Evolutionary conservation across 768 basidiomycete genomes (phyloP).

Genomic region (Zangia roseola): DNA sequence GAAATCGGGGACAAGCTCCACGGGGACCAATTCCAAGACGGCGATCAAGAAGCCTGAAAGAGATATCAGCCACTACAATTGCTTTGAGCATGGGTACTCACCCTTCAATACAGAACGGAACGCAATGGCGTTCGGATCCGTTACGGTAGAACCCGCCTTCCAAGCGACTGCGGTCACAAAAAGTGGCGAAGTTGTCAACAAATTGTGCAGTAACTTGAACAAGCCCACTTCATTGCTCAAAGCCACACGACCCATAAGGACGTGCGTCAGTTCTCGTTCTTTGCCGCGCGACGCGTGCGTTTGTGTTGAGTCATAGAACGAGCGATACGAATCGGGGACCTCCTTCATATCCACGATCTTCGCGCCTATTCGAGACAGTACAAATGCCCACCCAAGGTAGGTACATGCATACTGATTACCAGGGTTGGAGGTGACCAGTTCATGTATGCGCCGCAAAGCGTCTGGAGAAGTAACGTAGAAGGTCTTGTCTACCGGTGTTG

Average conservation of each 20-base stretch:
- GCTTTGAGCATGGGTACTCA: slow-evolving; percentile 28
- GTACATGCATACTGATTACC: slow-evolving; percentile 67
- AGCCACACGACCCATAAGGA: slow-evolving; percentile 57
- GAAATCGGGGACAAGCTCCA: slow-evolving; percentile 78
- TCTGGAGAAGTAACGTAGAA: slow-evolving; percentile 63
- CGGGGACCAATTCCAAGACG: slow-evolving; percentile 68
- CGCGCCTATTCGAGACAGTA: slow-evolving; percentile 62
- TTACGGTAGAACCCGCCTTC: slow-evolving; percentile 64
- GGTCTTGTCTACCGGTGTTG: slow-evolving; percentile 44
- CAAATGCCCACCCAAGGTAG: slow-evolving; percentile 82
- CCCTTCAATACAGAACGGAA: slow-evolving; percentile 86
- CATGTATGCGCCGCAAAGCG: slow-evolving; percentile 64
- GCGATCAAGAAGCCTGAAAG: slow-evolving; percentile 70
- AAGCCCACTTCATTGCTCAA: slow-evolving; percentile 60
- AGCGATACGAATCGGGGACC: slow-evolving; percentile 51
- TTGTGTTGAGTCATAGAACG: slow-evolving; percentile 54
- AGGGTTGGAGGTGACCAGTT: slow-evolving; percentile 57
- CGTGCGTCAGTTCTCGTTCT: slow-evolving; percentile 54
- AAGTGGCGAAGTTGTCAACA: slow-evolving; percentile 69
- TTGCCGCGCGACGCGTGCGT: slow-evolving; percentile 46
- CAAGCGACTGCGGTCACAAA: slow-evolving; percentile 75
- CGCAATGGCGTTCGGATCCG: slow-evolving; percentile 75
- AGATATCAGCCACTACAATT: slow-evolving; percentile 1
- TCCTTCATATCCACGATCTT: slow-evolving; percentile 47
- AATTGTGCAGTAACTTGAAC: slow-evolving; percentile 52